Conservation (phyloP, 306 rosid genomes). For the Corylus heterophylla region DNA sequence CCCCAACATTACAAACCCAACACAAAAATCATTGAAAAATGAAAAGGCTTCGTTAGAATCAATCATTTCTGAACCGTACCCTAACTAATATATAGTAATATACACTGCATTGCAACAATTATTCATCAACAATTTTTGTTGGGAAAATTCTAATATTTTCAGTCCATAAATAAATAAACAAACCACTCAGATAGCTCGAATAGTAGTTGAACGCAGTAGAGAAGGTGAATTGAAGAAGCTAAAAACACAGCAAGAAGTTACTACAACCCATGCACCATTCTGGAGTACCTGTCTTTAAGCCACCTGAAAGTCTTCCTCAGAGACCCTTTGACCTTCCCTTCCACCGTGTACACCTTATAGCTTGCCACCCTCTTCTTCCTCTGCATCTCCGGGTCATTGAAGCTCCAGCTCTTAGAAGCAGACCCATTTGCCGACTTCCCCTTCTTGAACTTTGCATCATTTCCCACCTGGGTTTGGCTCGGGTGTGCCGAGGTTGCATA, state of each 20-base stretch:
- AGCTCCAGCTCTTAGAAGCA: conserved; percentile 67
- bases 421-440: conserved; percentile 72
- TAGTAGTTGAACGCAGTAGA: not conserved
- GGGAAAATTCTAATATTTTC: not conserved
- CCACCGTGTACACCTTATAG: conserved; percentile 83
- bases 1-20: not conserved
- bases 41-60: not conserved
- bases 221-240: not conserved
- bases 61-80: not conserved
- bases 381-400: conserved; percentile 86
- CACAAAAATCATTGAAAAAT: not conserved
- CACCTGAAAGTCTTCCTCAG: conserved; percentile 80
- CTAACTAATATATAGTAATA: not conserved
- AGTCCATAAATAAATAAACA: not conserved
- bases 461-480: conserved; percentile 42
- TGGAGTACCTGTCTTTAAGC: conserved; percentile 75
- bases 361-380: conserved; percentile 92
- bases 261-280: conserved; percentile 78
- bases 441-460: conserved; percentile 65
- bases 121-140: not conserved
- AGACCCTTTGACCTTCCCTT: conserved; percentile 87
- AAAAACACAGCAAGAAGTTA: not conserved
- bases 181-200: not conserved
- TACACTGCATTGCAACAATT: not conserved
- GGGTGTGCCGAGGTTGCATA: conserved; percentile 72